A percentile compares a stretch with the other conserved stretches of the same genome.
These are phyloP conservation scores for Pseudogymnoascus sp. DNA, from an alignment of 2,329 filamentous ascomycete genomes.

Conservation along the genomic window DNA sequence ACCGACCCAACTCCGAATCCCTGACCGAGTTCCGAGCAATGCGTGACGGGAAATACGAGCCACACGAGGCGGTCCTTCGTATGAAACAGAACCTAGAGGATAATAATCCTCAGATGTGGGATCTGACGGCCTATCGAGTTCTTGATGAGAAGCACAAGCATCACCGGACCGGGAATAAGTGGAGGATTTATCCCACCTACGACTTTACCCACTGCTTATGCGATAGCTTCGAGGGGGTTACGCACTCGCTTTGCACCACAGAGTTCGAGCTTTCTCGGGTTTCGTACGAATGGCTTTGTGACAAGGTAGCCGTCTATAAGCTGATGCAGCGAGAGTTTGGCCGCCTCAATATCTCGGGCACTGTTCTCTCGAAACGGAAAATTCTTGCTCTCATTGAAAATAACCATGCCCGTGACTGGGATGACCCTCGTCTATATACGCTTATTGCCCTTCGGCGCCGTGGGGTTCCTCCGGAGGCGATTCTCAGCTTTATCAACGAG, in stretches of 20 bases:
- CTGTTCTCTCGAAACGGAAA: conserved; percentile 78
- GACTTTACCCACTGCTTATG: conserved; percentile 87
- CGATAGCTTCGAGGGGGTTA: conserved; percentile 86
- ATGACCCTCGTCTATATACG: conserved; percentile 85
- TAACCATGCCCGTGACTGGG: conserved; percentile 73
- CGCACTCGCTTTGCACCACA: conserved; percentile 85
- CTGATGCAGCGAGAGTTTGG: conserved; percentile 90
- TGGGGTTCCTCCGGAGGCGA: conserved; percentile 78
- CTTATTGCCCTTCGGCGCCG: conserved; percentile 74
- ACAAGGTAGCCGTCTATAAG: conserved; percentile 71
- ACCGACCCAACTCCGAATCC: conserved; percentile 65
- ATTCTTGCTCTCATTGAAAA: conserved; percentile 71
- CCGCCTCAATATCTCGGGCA: conserved; percentile 71
- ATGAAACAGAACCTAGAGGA: conserved; percentile 87
- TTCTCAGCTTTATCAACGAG: conserved; percentile 83
- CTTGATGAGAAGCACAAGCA: conserved; percentile 56
- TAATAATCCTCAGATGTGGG: conserved; percentile 94
- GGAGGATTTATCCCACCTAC: conserved; percentile 93
- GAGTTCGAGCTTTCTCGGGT: conserved; percentile 80
- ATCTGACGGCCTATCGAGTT: conserved; percentile 83
- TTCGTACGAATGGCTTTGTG: conserved; percentile 86
- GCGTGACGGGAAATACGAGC: conserved; percentile 87
- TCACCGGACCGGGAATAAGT: conserved; percentile 70
- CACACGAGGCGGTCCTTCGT: conserved; percentile 72
- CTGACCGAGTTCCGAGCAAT: conserved; percentile 79